phyloP scores from a whole-genome alignment of 805 yeast species.

The Hanseniaspora hatyaiensis region DNA sequence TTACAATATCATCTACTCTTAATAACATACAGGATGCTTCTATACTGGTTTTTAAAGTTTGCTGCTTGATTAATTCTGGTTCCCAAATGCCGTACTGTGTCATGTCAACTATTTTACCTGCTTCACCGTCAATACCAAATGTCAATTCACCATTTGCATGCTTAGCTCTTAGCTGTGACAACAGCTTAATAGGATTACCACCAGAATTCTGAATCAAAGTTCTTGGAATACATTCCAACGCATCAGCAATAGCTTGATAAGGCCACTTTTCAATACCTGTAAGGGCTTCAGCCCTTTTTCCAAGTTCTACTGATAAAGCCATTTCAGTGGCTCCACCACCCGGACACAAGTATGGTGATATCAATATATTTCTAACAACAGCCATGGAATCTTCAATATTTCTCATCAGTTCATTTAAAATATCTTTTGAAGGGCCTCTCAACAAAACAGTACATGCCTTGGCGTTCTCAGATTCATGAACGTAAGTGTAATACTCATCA shows the following conservation, averaged over 20 bases:
- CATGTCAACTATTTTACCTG: constrained; percentile 92
- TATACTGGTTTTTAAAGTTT: constrained; percentile 92
- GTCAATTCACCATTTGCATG: constrained; percentile 84
- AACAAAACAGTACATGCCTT: constrained; percentile 86
- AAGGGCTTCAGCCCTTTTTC: constrained; percentile 81
- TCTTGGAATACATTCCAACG: constrained; percentile 96
- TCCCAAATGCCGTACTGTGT: constrained; percentile 95
- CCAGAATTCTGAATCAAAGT: constrained; percentile 96
- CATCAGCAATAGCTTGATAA: constrained; percentile 96
- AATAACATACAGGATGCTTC: constrained; percentile 90
- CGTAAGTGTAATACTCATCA: constrained; percentile 86
- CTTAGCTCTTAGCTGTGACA: constrained; percentile 87
- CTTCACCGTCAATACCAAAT: constrained; percentile 89
- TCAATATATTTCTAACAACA: constrained; percentile 85
- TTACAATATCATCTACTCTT: constrained; percentile 94
- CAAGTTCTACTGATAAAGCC: constrained; percentile 83
- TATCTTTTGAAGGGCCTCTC: constrained; percentile 95
- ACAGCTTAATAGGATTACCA: constrained; percentile 81
- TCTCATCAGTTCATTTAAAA: constrained; percentile 89
- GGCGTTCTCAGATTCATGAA: constrained; percentile 72
- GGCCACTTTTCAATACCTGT: constrained; percentile 99
- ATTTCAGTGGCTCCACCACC: constrained; percentile 99
- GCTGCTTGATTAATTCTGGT: constrained; percentile 96
- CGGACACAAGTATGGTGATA: constrained; percentile 89
- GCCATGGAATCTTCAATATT: constrained; percentile 98